These are phyloP conservation scores for Dalbergia cochinchinensis DNA, from an alignment of 306 rosid species.

Conservation along the genomic window DNA sequence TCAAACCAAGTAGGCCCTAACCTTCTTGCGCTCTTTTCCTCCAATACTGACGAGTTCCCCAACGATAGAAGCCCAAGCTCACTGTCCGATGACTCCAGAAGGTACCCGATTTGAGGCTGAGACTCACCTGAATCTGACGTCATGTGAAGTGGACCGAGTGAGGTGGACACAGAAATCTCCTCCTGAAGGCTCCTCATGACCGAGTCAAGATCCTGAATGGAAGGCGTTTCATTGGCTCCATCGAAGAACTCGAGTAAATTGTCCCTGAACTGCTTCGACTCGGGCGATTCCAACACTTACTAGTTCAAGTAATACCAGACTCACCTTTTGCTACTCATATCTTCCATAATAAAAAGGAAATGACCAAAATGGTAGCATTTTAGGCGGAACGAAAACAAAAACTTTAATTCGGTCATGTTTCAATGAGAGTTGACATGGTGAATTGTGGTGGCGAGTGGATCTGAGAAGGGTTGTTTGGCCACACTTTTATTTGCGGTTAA, in stretches of 20 bases:
- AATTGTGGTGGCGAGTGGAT: conserved; percentile 50
- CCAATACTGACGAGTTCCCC: conserved; percentile 15
- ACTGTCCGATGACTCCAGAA: conserved; percentile 80
- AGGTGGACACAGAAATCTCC: conserved; percentile 64
- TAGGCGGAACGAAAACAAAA: not conserved
- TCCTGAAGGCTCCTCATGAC: conserved; percentile 81
- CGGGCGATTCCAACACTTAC: conserved; percentile 56
- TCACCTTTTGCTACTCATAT: conserved; percentile 52
- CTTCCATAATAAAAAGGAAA: conserved; percentile 52
- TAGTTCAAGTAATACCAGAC: conserved; percentile 61
- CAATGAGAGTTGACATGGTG: conserved; percentile 29
- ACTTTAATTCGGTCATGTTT: not conserved
- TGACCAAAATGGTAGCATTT: conserved; percentile 29
- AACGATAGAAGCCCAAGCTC: conserved; percentile 89
- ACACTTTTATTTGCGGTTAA: no score
- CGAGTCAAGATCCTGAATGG: conserved; percentile 74
- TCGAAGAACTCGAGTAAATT: conserved; percentile 73
- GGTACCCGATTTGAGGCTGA: conserved; percentile 76
- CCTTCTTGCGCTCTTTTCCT: no score
- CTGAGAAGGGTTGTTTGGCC: not conserved
- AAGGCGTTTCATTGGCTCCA: conserved; percentile 57
- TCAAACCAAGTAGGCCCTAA: conserved; percentile 58
- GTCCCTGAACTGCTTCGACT: conserved; percentile 72
- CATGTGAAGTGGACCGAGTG: conserved; percentile 53
- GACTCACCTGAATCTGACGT: conserved; percentile 70